Conservation (phyloP, 75 land plant species). For the Isoetes taiwanensis region DNA sequence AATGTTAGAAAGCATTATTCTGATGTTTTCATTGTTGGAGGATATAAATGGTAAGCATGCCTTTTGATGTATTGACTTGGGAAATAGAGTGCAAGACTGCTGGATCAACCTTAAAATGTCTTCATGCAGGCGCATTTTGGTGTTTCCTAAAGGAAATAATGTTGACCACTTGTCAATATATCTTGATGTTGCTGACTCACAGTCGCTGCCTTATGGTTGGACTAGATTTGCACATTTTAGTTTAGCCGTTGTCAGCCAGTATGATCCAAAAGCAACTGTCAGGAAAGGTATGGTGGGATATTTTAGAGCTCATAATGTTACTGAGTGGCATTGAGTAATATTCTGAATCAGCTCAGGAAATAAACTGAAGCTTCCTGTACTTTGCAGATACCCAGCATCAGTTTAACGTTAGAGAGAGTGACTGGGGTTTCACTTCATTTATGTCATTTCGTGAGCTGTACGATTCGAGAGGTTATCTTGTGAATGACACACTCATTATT, state of each 20-base stretch:
- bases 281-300: conserved; percentile 69
- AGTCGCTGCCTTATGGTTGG: conserved; percentile 76
- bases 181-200: conserved; percentile 88
- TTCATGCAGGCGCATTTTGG: conserved; percentile 65
- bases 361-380: too few species aligned
- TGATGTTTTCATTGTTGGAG: conserved; percentile 70
- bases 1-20: conserved; percentile 81
- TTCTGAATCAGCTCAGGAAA: too few species aligned
- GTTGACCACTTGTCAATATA: conserved; percentile 89
- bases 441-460: neutral
- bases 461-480: conserved; percentile 5
- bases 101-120: neutral
- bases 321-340: neutral
- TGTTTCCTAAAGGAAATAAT: conserved; percentile 97
- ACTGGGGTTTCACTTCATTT: conserved; percentile 6
- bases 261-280: conserved; percentile 48
- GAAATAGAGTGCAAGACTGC: neutral
- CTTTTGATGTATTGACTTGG: too few species aligned
- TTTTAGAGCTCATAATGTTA: neutral
- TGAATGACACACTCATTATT: neutral
- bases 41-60: conserved; percentile 62
- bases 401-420: neutral
- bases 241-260: conserved; percentile 79
- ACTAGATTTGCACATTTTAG: conserved; percentile 92
- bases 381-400: conserved; percentile 1